These are phyloP conservation scores for Fusarium beomiforme DNA, from an alignment of 2,329 filamentous ascomycete genomes.

Conservation along the genomic window DNA sequence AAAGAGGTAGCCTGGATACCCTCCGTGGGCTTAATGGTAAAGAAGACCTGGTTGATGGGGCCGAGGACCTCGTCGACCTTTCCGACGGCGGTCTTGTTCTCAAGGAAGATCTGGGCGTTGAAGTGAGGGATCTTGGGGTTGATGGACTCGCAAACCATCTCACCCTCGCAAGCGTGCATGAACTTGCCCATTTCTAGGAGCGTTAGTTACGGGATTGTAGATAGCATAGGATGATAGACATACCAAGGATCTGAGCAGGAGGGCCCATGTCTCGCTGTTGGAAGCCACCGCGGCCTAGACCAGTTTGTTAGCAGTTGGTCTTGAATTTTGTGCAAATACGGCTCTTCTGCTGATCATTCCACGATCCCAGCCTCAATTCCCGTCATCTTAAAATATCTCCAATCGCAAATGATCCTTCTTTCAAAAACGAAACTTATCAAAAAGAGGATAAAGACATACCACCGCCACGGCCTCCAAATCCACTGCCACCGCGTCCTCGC, in stretches of 20 bases:
- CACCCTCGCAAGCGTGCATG: slow-evolving; percentile 93
- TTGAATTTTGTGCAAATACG: neutral
- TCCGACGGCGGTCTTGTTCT: slow-evolving; percentile 97
- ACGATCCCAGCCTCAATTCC: neutral
- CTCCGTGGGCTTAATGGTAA: slow-evolving; percentile 97
- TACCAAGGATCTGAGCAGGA: slow-evolving; percentile 51
- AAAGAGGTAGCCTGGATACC: slow-evolving; percentile 95
- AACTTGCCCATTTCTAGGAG: slow-evolving; percentile 89
- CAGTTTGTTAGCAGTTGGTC: slow-evolving; percentile 20
- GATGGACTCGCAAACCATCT: slow-evolving; percentile 96
- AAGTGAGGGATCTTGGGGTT: slow-evolving; percentile 98
- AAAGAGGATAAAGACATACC: slow-evolving; percentile 40
- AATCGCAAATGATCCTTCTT: neutral
- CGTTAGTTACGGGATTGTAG: slow-evolving; percentile 5
- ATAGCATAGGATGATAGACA: slow-evolving; percentile 6
- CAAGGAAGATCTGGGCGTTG: slow-evolving; percentile 98
- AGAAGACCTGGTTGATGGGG: slow-evolving; percentile 97
- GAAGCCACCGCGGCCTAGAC: slow-evolving; percentile 51
- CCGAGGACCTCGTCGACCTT: slow-evolving; percentile 99
- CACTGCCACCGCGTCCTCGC: slow-evolving; percentile 48
- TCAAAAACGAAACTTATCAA: neutral
- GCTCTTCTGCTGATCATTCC: neutral
- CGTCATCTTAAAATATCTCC: neutral
- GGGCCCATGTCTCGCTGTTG: slow-evolving; percentile 54
- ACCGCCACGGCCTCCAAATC: slow-evolving; percentile 50